Base-by-base conservation (phyloP, 192 early-diverging fungal genomes). In the Coemansia aciculifera region DNA sequence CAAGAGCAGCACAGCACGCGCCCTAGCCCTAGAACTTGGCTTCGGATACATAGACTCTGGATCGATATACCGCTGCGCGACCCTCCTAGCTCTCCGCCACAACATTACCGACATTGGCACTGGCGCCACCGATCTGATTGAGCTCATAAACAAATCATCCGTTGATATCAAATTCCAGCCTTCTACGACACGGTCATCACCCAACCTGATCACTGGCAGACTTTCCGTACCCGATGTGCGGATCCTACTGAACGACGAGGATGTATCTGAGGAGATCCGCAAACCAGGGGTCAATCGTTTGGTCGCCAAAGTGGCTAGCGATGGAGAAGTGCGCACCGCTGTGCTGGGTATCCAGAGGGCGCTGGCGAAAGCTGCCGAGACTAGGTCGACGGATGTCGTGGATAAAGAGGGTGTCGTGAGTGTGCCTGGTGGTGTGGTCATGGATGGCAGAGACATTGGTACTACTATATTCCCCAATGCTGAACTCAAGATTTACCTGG, bases 361-460 rank as follows among this genome's bases (percentile, higher is more conserved):
- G 0, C 67, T 90, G 42, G 91, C 88, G 0, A 68, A 63, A 2
- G 68, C 59, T 17, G 74, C 81, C 0, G 66, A 81, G 31, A 49
- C 69, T 4, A 76, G 57, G 46, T 46, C 70, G 27, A 66, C 60
- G 7, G 9, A 21, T 10, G 29, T 40, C 5, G 39, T 8, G 23
- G 29, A 13, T n/a, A 43, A 43, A 31, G 46, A 59, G 2, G 54
- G 38, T 9, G 10, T 24, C 1, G 38, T 68, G 11, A 44, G 29
- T 1, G 29, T 40, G 34, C 57, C 61, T 57, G 65, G 60, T 1
- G 91, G 91, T n/a, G 65, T 92, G 37, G 90, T 94, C 12, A 93
- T 94, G 90, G 93, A 94, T 73, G 93, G 93, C 6, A 74, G 93
- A 1, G 93, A 94, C 72, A 90, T 93, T 59, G 91, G 93, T 9